These are phyloP conservation scores for Geotrichum carabidarum DNA, from an alignment of 1,139 yeast genomes.

Conservation along the genomic window DNA sequence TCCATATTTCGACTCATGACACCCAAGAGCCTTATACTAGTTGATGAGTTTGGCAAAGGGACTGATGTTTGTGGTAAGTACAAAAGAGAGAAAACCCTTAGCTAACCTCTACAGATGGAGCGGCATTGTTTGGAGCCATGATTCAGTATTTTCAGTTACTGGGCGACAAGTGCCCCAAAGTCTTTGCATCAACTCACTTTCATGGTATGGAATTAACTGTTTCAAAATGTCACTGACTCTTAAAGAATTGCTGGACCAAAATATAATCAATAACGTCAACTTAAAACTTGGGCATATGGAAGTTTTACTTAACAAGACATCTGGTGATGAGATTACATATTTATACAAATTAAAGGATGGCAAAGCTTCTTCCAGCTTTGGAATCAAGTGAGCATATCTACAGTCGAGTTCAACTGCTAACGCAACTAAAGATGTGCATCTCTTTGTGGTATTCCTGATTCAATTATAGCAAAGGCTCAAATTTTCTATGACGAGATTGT, in stretches of 20 bases:
- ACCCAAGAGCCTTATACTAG: conserved; percentile 39
- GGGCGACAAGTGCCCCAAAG: conserved; percentile 32
- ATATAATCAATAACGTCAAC: conserved; percentile 8
- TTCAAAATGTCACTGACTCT: conserved; percentile 14
- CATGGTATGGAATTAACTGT: conserved; percentile 30
- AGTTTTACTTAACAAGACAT: conserved; percentile 20
- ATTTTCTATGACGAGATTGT: conserved; percentile 21
- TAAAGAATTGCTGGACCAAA: conserved; percentile 16
- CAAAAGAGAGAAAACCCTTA: conserved; percentile 10
- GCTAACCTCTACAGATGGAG: conserved; percentile 38
- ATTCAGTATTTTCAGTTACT: conserved; percentile 31
- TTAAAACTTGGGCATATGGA: conserved; percentile 25
- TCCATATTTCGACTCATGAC: conserved; percentile 40
- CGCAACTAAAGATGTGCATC: conserved; percentile 25
- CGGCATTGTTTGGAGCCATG: conserved; percentile 43
- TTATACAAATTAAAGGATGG: conserved; percentile 24
- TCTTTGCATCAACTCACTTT: conserved; percentile 44
- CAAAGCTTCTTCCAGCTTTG: conserved; percentile 24
- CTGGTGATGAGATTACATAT: conserved; percentile 20
- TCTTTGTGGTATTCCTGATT: conserved; percentile 25
- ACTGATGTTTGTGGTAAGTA: conserved; percentile 36
- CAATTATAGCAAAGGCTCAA: conserved; percentile 24
- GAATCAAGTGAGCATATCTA: conserved; percentile 20
- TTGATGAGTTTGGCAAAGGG: conserved; percentile 53
- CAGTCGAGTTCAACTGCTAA: background rate